Base-by-base conservation (phyloP, 179 eudicot genomes). In the Pouteria campechiana region DNA sequence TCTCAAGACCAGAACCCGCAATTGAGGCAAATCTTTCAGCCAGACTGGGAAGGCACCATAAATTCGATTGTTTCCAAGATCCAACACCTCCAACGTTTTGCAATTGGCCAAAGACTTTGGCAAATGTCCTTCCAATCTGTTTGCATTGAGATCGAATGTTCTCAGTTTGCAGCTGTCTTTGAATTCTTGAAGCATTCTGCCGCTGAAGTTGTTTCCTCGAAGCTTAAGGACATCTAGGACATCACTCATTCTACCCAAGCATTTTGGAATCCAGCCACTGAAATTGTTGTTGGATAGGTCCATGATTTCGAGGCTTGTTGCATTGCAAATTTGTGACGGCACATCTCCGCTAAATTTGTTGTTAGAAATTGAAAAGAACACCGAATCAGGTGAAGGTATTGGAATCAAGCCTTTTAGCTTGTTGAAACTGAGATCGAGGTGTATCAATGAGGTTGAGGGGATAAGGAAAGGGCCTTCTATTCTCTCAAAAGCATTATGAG, bases 1-100 rank as follows among this genome's bases (percentile, higher is more conserved):
- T 7, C 65, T 25, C 58, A 60, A 18, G 27, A 44, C 65, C 6
- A 60, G 52, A 17, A 60, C 58, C 6, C 35, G 57, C 36, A 40
- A 17, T n/a, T 8, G 29, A 25, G 55, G 4, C 7, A 29, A 30
- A 7, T 11, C 40, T 11, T 4, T 39, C 41, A 50, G 24, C 14
- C 29, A 27, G 15, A 46, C 41, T 6, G 49, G 58, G 24, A 41
- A 53, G 3, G 41, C 33, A 41, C 30, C 58, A n/a, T 3, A 1
- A 7, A 53, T 7, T 20, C 10, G 14, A 44, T 36, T 50, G 34
- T 37, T 24, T 6, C 54, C 54, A 16, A 50, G 33, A 17, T 50
- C 27, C 21, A 50, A 12, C 1, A 36, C 54, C 35, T 50, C 21
- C 6, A 50, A 17, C n/a, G 0, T 6, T 0, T 17, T 25, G 40